Evolutionary conservation across 805 yeast genomes (phyloP).

Genomic region (Schwanniomyces sp.): DNA sequence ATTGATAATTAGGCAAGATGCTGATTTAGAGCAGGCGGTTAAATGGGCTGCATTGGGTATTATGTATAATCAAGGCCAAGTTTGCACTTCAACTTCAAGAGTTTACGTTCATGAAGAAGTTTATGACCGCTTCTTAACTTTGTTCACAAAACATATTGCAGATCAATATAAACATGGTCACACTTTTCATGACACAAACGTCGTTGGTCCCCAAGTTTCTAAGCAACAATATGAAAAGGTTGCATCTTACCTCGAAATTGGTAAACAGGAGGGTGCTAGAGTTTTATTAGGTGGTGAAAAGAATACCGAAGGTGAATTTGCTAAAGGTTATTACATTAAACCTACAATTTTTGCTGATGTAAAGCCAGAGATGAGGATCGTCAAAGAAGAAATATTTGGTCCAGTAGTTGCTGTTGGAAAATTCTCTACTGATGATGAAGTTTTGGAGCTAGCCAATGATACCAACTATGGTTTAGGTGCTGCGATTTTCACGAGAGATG

Average conservation of each 20-base stretch:
- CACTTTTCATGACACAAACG: constrained; percentile 46
- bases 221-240: constrained; percentile 57
- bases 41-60: constrained; percentile 69
- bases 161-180: constrained; percentile 55
- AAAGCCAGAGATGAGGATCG: constrained; percentile 60
- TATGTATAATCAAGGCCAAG: constrained; percentile 65
- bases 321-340: constrained; percentile 63
- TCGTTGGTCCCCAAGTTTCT: constrained; percentile 65
- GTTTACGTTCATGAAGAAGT: constrained; percentile 56
- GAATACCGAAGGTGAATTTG: constrained; percentile 36
- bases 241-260: constrained; percentile 39
- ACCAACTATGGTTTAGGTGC: constrained; percentile 81
- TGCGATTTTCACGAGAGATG: constrained; percentile 71
- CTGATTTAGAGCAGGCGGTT: constrained; percentile 63
- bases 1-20: constrained; percentile 59
- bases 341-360: constrained; percentile 81
- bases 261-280: constrained; percentile 45
- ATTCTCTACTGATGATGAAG: constrained; percentile 70
- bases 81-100: constrained; percentile 68
- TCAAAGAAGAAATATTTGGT: constrained; percentile 83
- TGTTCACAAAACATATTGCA: constrained; percentile 46
- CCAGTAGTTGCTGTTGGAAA: constrained; percentile 75
- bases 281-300: constrained; percentile 43
- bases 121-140: constrained; percentile 51
- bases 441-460: constrained; percentile 64